Base-by-base conservation (phyloP, 1,284 basidiomycete genomes). In the Ceratobasidium sp. region DNA sequence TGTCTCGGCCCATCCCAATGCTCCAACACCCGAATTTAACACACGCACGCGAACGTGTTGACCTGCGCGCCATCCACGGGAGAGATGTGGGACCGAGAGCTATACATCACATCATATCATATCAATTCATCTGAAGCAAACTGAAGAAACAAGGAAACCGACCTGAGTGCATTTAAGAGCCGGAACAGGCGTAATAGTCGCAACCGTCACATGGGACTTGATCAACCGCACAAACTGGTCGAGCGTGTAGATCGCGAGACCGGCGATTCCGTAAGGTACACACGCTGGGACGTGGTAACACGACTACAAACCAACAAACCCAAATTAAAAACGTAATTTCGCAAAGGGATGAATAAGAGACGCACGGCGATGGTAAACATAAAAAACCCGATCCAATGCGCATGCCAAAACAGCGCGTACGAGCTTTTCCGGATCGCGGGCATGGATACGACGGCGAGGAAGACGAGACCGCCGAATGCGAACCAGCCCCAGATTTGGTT, bases 31-130 rank as follows among this genome's bases (percentile, higher is more conserved):
- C 55, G 60, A 68, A 20, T 77, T 76, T 33, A 79, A 58, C 18
- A 77, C 77, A 23, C 75, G 68, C 12, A 81, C 67, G n/a, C 80
- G 80, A 42, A 81, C 79, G 58, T 81, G 80, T 70, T 81, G 80
- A 6, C 80, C 80, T 6, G 80, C 80, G 15, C 79, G 77, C 80
- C 80, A 81, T 3, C 80, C 80, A 9, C 72, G 67, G 13, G 63
- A 67, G 33, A 81, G 53, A 12, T 72, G 51, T 2, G 79, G 80
- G 55, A 81, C 63, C 39, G 72, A 75, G 20, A 75, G 61, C 61
- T 73, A 40, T 5, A 23, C 39, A 26, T 13, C 3, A 61, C 39
- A 63, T 2, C 42, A 13, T 46, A n/a, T n/a, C n/a, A n/a, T 18
- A 42, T 26, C 56, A 58, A 5, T 5, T 7, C 26, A 18, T 26